Percentiles rank a stretch among this genome's conserved stretches.
Conservation (phyloP, 129 eudicot species). For the Lonicera japonica region DNA sequence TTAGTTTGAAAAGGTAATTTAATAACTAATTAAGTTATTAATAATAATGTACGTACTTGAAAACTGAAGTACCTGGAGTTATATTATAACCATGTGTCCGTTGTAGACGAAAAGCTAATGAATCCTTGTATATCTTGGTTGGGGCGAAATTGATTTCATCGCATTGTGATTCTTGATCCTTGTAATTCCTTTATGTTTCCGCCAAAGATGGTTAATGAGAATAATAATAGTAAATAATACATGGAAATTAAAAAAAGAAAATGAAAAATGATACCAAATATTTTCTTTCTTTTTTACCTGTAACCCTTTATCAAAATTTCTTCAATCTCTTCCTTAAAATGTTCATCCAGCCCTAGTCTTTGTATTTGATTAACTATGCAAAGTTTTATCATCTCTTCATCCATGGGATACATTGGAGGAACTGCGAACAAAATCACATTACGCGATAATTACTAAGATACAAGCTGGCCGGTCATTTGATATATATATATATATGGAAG, state of each 20-base stretch:
- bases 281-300: slow-evolving; percentile 20
- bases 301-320: slow-evolving; percentile 23
- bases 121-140: slow-evolving; percentile 43
- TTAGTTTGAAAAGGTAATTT: background rate
- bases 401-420: slow-evolving; percentile 42
- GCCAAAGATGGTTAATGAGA: background rate
- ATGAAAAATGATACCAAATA: background rate
- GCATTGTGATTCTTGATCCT: slow-evolving; percentile 8
- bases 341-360: slow-evolving; percentile 46
- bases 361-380: slow-evolving; percentile 51
- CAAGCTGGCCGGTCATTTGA: no score
- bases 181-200: slow-evolving; percentile 25
- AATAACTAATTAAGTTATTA: background rate
- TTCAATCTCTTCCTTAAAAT: slow-evolving; percentile 39
- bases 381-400: slow-evolving; percentile 38
- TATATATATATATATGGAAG: no score
- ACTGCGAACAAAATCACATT: slow-evolving; percentile 22
- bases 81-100: slow-evolving; percentile 43
- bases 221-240: background rate
- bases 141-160: slow-evolving; percentile 5
- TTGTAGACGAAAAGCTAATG: slow-evolving; percentile 53
- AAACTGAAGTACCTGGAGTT: slow-evolving; percentile 35
- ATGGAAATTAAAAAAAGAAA: background rate
- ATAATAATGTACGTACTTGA: background rate
- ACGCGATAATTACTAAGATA: background rate